Base-by-base conservation (phyloP, 2,329 filamentous ascomycete species). In the Chaetomium sp. region DNA sequence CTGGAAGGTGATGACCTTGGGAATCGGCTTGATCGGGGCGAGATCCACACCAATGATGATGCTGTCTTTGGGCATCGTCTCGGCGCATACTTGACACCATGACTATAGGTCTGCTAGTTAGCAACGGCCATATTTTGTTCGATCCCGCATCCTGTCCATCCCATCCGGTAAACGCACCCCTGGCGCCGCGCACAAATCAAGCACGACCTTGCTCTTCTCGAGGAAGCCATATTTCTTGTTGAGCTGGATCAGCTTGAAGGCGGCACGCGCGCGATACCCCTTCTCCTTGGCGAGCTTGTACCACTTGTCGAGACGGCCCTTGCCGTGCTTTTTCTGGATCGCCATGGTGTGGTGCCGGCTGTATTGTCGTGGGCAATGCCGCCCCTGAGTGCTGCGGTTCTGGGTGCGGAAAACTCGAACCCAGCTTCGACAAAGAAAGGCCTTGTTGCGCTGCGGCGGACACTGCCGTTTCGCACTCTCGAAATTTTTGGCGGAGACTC, bases 151-250 rank as follows among this genome's bases (percentile, higher is more conserved):
- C 35, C 7, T 5, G 2, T 12, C 2, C 32, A 12, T 2, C 37
- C 11, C 4, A 6, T 12, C 11, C 4, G 12, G 19, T 9, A 9
- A 11, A 78, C 85, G 70, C 78, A 89, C 87, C 72, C 94, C 94
- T 36, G 94, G 94, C 19, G 94, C 94, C 62, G 94, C 94, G 76
- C 94, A 99, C 69, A 99, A 87, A 86, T 99, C 95, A 70, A 99
- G 79, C 59, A 96, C 78, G 66, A 97, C 94, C 77, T 89, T 95
- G 74, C 90, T 95, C 79, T 95, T 92, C 73, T 97, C 91, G 65
- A 99, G 78, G 73, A 99, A 99, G 64, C 90, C 89, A 87, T 95
- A 99, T 71, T 96, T 97, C 76, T 97, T 96, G 77, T 99, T 99
- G 66, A 99, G 78, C 72, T 99, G 92, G 64, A 99, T 92, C 65